Evolutionary conservation across 2,329 filamentous ascomycete species (phyloP), one percentile per base, ranked within the genome.

Genomic region (Fusarium albosuccineum): DNA sequence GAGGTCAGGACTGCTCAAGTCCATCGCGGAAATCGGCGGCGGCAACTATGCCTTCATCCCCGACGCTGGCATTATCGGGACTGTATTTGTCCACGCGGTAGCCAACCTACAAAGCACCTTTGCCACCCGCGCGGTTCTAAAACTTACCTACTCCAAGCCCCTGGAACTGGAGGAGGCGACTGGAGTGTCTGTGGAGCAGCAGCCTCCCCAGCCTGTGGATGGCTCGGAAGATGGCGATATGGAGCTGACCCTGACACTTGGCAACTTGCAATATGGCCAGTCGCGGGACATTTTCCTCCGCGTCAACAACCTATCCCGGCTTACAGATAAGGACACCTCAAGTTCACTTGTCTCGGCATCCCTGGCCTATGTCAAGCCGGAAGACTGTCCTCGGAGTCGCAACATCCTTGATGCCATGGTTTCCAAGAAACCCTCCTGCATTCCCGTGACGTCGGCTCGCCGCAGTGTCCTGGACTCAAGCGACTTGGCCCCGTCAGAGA

Each of bases 1-100:
- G 3, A 51, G 68, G 9, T 71, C 87, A 0, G 85, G 83, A 0
- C 76, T 89, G 16, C 78, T 90, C 55, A 87, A 88, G 75, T 86
- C 86, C 3, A 86, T 90, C 46, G 83, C 87, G 2, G 87, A 89
- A 68, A 76, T 85, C 48, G 83, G 85, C 0, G 78, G 82, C 3
- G 88, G 88, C 2, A 87, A 83, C 71, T 90, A 87, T 59, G 79
- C 85, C 9, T 90, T 89, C 65, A 89, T 90, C 16, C 85, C 87
- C 0, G 87, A 90, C 55, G 82, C 85, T 0, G 85, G 86, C 60
- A 89, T 90, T 86, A 85, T 90, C 61, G 85, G 85, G 4, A 89
- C 87, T 3, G 86, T 88, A 4, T 89, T 90, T 62, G 81, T 89
- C 4, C 86, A 90, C 68, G 86, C 88, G 2, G 81, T 89, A 3